Conservation (phyloP, 2,329 filamentous ascomycete species). For the Fusarium citri region DNA sequence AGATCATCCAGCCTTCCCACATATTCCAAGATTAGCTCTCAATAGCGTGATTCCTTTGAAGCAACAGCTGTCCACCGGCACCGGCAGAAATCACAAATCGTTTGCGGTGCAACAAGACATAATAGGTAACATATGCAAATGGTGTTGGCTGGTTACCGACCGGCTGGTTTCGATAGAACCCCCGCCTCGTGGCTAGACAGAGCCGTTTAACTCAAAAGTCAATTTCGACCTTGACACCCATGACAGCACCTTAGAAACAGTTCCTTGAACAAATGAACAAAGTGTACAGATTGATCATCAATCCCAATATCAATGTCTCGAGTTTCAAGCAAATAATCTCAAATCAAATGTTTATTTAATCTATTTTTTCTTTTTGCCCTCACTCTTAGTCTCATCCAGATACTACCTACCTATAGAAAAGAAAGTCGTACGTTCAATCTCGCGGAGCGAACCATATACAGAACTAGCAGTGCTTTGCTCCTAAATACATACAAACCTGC, state of each 20-base stretch:
- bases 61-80: background rate
- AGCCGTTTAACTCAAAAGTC: constrained; percentile 4
- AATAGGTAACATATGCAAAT: background rate
- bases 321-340: background rate
- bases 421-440: background rate
- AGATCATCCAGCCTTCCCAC: constrained; percentile 20
- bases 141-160: background rate
- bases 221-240: background rate
- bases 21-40: constrained; percentile 9
- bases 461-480: background rate
- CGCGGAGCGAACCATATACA: background rate
- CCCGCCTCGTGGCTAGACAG: constrained; percentile 11
- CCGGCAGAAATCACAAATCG: background rate
- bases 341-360: background rate
- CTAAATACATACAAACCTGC: constrained; percentile 8
- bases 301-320: background rate
- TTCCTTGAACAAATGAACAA: background rate
- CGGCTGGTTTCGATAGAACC: background rate
- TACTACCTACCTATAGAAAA: background rate
- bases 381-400: background rate
- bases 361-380: too few species aligned
- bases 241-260: too few species aligned
- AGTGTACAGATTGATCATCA: background rate
- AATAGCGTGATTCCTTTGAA: background rate
- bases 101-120: background rate